A percentile compares a stretch with the other conserved stretches of the same genome.
Evolutionary conservation across 75 land plant genomes (phyloP).

Genomic region (Larix kaempferi): DNA sequence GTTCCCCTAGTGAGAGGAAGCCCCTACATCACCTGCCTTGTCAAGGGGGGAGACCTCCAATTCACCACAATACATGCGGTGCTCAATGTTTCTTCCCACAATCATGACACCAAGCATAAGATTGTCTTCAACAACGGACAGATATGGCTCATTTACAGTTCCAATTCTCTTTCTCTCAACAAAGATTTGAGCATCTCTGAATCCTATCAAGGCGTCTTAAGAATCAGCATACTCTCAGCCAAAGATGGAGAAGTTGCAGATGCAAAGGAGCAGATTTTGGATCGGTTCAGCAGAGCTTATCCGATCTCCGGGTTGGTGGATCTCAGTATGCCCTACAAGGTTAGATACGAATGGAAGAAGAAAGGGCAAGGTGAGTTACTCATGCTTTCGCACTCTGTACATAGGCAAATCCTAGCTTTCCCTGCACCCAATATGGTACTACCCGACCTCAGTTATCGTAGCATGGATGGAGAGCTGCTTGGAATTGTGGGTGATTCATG

Average conservation of each 20-base stretch:
- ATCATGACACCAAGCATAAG: constrained; percentile 51
- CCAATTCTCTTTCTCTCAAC: constrained; percentile 29
- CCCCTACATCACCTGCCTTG: constrained; percentile 63
- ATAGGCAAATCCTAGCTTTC: constrained; percentile 27
- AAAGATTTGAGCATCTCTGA: constrained; percentile 16
- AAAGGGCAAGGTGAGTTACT: constrained; percentile 73
- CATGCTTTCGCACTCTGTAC: constrained; percentile 79
- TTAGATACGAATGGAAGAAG: constrained; percentile 74
- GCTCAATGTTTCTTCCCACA: constrained; percentile 35
- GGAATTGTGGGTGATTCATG: constrained; percentile 82
- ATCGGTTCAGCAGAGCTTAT: constrained; percentile 65
- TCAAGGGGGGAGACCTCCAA: constrained; percentile 14
- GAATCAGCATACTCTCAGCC: constrained; percentile 41
- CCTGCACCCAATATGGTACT: background rate
- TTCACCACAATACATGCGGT: constrained; percentile 64
- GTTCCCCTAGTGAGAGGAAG: constrained; percentile 75
- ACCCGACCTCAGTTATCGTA: constrained; percentile 34
- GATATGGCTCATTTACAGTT: constrained; percentile 70
- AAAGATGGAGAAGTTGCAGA: background rate
- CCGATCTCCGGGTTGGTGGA: constrained; percentile 62
- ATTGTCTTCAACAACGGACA: constrained; percentile 59
- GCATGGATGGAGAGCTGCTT: constrained; percentile 83
- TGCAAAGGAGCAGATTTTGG: constrained; percentile 50
- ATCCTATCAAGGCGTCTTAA: constrained; percentile 55
- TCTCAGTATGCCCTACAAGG: constrained; percentile 34